These are phyloP conservation scores for Pleurotus platypus DNA, from an alignment of 768 basidiomycete genomes.

Conservation along the genomic window DNA sequence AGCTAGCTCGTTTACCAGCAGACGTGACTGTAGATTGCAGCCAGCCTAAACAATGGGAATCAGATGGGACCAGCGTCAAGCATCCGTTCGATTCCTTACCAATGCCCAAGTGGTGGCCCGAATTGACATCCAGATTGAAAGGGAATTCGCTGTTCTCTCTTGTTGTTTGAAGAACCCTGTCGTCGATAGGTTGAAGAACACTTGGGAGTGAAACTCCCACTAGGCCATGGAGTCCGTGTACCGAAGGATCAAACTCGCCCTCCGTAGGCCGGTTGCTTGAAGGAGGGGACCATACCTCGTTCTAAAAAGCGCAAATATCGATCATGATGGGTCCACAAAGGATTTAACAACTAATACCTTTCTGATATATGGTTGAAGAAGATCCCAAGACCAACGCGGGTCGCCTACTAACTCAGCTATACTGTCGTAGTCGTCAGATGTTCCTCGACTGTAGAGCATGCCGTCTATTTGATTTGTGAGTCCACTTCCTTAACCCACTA, in stretches of 20 bases:
- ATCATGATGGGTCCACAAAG: neutral
- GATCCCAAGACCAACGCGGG: constrained; percentile 27
- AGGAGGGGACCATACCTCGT: constrained; percentile 15
- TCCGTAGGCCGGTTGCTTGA: constrained; percentile 20
- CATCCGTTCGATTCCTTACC: constrained; percentile 10
- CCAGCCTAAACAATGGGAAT: constrained; percentile 14
- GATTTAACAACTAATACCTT: constrained; percentile 14
- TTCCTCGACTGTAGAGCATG: neutral
- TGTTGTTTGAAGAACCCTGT: constrained; percentile 20
- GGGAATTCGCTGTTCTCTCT: constrained; percentile 22
- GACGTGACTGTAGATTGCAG: constrained; percentile 13
- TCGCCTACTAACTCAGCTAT: neutral
- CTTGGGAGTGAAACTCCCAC: constrained; percentile 17
- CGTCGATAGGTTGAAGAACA: constrained; percentile 14
- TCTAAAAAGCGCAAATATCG: constrained; percentile 5
- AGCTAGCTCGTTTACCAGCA: constrained; percentile 16
- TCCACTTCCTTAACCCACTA: neutral
- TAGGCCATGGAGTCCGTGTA: constrained; percentile 22
- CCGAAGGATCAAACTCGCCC: constrained; percentile 21
- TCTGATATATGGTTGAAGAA: constrained; percentile 21
- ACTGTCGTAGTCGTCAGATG: neutral
- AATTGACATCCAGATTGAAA: constrained; percentile 29
- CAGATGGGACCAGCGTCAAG: neutral
- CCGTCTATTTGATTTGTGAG: neutral
- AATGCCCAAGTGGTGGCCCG: constrained; percentile 24